A percentile compares a stretch with the other conserved stretches of the same genome.
These are phyloP conservation scores for Solanum chacoense DNA, from an alignment of 305 asterid species.

Conservation along the genomic window DNA sequence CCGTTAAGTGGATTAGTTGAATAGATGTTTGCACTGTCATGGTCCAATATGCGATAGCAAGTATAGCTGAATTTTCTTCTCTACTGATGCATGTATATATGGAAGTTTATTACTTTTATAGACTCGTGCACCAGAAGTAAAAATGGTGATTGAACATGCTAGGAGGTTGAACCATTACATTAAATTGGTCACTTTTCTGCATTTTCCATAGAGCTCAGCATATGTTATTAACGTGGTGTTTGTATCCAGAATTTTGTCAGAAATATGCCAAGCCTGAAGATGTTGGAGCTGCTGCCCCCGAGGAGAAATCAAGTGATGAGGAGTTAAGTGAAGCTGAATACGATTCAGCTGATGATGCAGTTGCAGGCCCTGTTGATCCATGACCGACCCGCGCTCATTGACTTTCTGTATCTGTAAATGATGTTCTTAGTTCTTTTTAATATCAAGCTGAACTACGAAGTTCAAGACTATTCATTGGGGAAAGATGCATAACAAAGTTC, in stretches of 20 bases:
- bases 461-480: conserved; percentile 21
- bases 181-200: neutral
- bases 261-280: conserved; percentile 87
- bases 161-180: neutral
- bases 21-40: neutral
- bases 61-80: neutral
- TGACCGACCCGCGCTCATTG: conserved; percentile 13
- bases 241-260: conserved; percentile 60
- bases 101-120: neutral
- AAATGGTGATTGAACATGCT: neutral
- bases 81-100: neutral
- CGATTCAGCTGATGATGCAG: conserved; percentile 58
- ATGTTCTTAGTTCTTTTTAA: conserved; percentile 12
- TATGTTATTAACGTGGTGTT: neutral
- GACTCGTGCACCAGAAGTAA: neutral
- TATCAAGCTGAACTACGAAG: conserved; percentile 15
- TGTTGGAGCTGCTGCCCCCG: conserved; percentile 46
- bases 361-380: conserved; percentile 69
- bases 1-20: neutral
- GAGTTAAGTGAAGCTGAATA: conserved; percentile 66
- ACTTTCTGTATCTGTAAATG: conserved; percentile 22
- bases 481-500: conserved; percentile 16
- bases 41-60: neutral
- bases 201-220: neutral
- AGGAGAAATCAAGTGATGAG: conserved; percentile 66